Base-by-base conservation (phyloP, 2,329 filamentous ascomycete genomes). In the Tricladium varicosporioides region DNA sequence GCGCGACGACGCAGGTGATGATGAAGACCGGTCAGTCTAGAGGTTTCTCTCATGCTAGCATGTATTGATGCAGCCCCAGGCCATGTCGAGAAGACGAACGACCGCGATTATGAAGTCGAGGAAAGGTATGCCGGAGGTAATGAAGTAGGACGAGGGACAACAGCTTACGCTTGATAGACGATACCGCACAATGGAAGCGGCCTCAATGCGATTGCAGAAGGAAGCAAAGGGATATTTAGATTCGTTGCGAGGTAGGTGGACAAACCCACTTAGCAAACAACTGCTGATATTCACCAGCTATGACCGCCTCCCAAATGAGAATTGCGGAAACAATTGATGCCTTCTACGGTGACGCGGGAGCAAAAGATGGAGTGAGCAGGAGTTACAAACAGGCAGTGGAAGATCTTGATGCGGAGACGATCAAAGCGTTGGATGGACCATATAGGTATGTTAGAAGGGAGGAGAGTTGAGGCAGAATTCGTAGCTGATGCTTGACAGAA, bases 241-340 rank as follows among this genome's bases (percentile, higher is more conserved):
- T 76, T 96, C 92, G 15, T 80, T 99, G 67, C 85, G 94, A 86
- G 90, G 89, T 92, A 68, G 49, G 75, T 44, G 22, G 22, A 27
- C 22, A 27, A 4, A 3, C 22, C 22, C 22, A 27, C 22, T 27
- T 10, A 14, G 36, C 13, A 13, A 52, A 27, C 36, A 42, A 33
- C 27, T 16, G 48, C 61, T 67, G 51, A 67, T 56, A 11, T 9
- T 8, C 19, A 31, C 64, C 22, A 92, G 93, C 94, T 65, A 99
- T 99, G 94, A 99, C 94, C 14, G 93, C 94, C 52, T 97, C 92
- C 53, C 94, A 99, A 76, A 97, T 99, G 93, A 88, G 93, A 71
- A 97, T 99, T 73, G 94, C 94, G 63, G 94, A 99, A 75, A 99
- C 94, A 16, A 99, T 99, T 75, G 94, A 99, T 76, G 94, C 94